These are phyloP conservation scores for Saccharomyces eubayanus DNA, from an alignment of 805 yeast species.

Conservation along the genomic window DNA sequence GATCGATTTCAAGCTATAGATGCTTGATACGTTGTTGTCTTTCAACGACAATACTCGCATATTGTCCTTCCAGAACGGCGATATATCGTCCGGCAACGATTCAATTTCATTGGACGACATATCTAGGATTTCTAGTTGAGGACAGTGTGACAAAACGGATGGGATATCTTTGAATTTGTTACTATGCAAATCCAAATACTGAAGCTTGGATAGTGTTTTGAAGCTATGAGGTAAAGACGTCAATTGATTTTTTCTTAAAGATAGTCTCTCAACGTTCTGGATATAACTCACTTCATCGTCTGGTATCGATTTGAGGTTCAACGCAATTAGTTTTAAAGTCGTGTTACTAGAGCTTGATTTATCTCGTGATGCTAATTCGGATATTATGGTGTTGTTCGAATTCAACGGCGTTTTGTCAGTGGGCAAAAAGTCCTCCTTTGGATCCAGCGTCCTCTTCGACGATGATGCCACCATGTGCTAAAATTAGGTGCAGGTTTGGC, in stretches of 20 bases:
- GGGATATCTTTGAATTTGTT: slow-evolving; percentile 54
- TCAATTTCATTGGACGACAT: slow-evolving; percentile 48
- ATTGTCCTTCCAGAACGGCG: slow-evolving; percentile 33
- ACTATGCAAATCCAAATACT: slow-evolving; percentile 58
- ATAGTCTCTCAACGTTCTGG: slow-evolving; percentile 39
- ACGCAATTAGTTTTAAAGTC: slow-evolving; percentile 34
- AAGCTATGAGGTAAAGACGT: slow-evolving; percentile 42
- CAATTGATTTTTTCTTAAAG: slow-evolving; percentile 46
- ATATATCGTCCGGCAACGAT: slow-evolving; percentile 39
- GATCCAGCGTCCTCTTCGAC: neutral
- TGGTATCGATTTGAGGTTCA: slow-evolving; percentile 34
- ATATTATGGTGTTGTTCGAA: neutral
- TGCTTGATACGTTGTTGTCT: slow-evolving; percentile 42
- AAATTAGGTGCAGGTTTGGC: neutral
- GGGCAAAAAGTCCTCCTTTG: neutral
- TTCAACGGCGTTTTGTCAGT: neutral
- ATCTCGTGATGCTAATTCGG: neutral
- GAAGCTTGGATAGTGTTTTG: slow-evolving; percentile 36
- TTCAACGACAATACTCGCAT: slow-evolving; percentile 55
- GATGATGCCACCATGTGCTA: neutral
- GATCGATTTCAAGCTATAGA: slow-evolving; percentile 45
- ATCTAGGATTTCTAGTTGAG: slow-evolving; percentile 55
- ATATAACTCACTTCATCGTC: slow-evolving; percentile 33
- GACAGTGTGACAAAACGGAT: slow-evolving; percentile 30
- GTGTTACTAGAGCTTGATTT: slow-evolving; percentile 1